Percentiles rank a stretch among this genome's conserved stretches.
phyloP scores from a whole-genome alignment of 2,329 filamentous ascomycete genomes.

The Calonectria hawksworthii region DNA sequence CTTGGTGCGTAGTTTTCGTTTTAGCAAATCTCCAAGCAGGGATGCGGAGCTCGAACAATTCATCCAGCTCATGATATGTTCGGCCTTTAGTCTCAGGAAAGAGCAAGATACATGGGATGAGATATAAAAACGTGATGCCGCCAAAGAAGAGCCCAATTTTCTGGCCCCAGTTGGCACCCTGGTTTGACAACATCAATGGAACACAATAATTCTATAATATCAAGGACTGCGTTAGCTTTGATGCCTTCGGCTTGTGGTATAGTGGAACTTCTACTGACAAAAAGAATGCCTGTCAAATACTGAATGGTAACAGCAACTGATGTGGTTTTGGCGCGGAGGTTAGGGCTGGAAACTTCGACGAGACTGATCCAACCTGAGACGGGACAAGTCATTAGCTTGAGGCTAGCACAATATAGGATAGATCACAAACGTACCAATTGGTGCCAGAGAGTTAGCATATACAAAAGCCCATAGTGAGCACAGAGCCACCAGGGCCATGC shows the following conservation, averaged over 20 bases:
- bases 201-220: constrained; percentile 33
- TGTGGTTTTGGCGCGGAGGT: constrained; percentile 26
- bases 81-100: constrained; percentile 41
- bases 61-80: constrained; percentile 39
- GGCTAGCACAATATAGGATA: too few relatives aligned
- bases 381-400: too few relatives aligned
- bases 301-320: constrained; percentile 25
- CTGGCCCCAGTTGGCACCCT: constrained; percentile 22
- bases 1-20: constrained; percentile 18
- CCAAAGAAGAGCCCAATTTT: constrained; percentile 34
- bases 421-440: constrained; percentile 26
- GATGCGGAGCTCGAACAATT: constrained; percentile 35
- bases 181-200: constrained; percentile 40
- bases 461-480: constrained; percentile 30
- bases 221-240: background rate
- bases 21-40: constrained; percentile 37
- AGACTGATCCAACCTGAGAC: constrained; percentile 31
- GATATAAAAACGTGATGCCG: constrained; percentile 27
- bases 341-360: constrained; percentile 22
- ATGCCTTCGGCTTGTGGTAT: background rate
- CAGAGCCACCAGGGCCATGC: constrained; percentile 25
- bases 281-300: constrained; percentile 20
- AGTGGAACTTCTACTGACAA: constrained; percentile 1
- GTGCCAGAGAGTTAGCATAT: constrained; percentile 24
- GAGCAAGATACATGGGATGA: constrained; percentile 24